phyloP scores from a whole-genome alignment of 306 rosid genomes.

The Quercus gilva region DNA sequence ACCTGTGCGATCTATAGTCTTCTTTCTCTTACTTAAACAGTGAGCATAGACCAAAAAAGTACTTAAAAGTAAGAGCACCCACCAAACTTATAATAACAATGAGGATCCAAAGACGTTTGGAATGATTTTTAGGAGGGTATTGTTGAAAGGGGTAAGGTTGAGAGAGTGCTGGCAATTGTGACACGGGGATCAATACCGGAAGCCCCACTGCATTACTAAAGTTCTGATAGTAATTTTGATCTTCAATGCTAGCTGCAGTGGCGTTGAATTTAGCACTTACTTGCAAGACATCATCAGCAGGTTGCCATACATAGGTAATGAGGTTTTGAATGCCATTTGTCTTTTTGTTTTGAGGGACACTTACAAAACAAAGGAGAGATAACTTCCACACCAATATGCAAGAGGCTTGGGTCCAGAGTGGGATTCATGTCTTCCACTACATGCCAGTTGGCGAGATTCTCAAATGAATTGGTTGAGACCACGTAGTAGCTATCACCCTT shows the following conservation, averaged over 20 bases:
- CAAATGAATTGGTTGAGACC: constrained; percentile 35
- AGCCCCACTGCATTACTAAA: constrained; percentile 34
- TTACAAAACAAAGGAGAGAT: constrained; percentile 63
- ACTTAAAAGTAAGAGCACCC: constrained; percentile 23
- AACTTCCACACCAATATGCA: constrained; percentile 41
- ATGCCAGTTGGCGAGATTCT: constrained; percentile 58
- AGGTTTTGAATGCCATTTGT: constrained; percentile 39
- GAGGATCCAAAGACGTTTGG: constrained; percentile 15
- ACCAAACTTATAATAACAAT: constrained; percentile 40
- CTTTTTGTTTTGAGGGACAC: constrained; percentile 57
- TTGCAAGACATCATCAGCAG: constrained; percentile 36
- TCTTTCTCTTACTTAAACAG: constrained; percentile 30
- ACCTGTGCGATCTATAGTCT: constrained; percentile 27
- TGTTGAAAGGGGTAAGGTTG: constrained; percentile 26
- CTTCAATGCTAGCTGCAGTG: constrained; percentile 29
- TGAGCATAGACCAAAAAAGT: constrained; percentile 21
- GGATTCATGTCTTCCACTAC: constrained; percentile 42
- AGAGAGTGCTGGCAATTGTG: constrained; percentile 44
- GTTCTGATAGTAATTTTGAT: constrained; percentile 39
- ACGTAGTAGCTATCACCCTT: constrained; percentile 42
- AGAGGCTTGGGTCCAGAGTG: constrained; percentile 19
- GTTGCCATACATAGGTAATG: constrained; percentile 69
- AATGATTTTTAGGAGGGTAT: not conserved
- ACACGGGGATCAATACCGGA: constrained; percentile 63
- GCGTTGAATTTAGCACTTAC: constrained; percentile 52